A percentile compares a stretch with the other conserved stretches of the same genome.
Evolutionary conservation across 495 filamentous ascomycete genomes (phyloP).

Genomic region (Amorphotheca resinae): DNA sequence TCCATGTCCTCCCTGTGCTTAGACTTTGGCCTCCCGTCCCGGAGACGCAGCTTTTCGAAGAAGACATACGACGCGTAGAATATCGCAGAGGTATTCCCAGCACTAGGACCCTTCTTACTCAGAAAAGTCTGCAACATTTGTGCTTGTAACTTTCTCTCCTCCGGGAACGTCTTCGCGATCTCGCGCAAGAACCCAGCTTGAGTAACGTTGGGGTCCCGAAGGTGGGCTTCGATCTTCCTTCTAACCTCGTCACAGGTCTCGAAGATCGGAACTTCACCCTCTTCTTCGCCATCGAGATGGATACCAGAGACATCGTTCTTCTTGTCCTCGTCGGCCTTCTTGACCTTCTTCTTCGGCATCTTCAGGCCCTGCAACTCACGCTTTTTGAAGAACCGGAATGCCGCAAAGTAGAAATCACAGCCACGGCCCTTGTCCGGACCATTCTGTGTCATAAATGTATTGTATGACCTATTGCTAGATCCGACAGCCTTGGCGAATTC

Average conservation of each 20-base stretch:
- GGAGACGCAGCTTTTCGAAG: slow-evolving; percentile 49
- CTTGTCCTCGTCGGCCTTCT: slow-evolving; percentile 9
- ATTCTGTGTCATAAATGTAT: slow-evolving; percentile 26
- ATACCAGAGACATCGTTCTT: slow-evolving; percentile 26
- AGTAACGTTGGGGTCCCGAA: slow-evolving; percentile 34
- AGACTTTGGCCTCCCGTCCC: slow-evolving; percentile 41
- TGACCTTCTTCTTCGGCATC: slow-evolving; percentile 22
- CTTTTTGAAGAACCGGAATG: slow-evolving; percentile 31
- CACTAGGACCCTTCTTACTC: slow-evolving; percentile 31
- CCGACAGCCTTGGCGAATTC: slow-evolving; percentile 31
- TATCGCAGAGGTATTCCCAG: slow-evolving; percentile 29
- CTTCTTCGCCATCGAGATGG: slow-evolving; percentile 29
- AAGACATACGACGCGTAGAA: slow-evolving; percentile 43
- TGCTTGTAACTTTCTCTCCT: slow-evolving; percentile 20
- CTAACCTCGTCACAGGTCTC: slow-evolving; percentile 47
- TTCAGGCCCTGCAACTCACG: slow-evolving; percentile 26
- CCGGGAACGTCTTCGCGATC: slow-evolving; percentile 25
- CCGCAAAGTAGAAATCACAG: slow-evolving; percentile 13
- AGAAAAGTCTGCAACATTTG: slow-evolving; percentile 36
- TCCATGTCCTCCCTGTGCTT: slow-evolving; percentile 42
- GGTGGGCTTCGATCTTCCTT: slow-evolving; percentile 39
- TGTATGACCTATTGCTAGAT: slow-evolving; percentile 21
- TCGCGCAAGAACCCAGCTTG: slow-evolving; percentile 41
- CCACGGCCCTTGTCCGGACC: slow-evolving; percentile 23
- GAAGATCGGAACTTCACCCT: slow-evolving; percentile 31